phyloP scores from a whole-genome alignment of 345 rosid species.

The Eucalyptus dawsonii region DNA sequence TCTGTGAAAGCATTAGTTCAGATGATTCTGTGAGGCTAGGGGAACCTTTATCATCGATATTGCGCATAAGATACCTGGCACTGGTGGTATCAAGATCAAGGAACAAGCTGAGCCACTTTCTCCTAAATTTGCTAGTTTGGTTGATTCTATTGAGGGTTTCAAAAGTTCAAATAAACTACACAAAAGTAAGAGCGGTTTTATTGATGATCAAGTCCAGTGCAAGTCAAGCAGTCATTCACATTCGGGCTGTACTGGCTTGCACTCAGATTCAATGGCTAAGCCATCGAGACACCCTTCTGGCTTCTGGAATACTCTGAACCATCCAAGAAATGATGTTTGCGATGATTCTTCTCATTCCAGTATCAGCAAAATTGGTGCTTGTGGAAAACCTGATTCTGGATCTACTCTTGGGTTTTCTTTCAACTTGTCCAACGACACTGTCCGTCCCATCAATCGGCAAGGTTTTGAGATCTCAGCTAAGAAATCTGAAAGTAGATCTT shows the following conservation, averaged over 20 bases:
- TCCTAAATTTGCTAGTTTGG: conserved; percentile 72
- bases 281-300: conserved; percentile 18
- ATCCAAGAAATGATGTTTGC: conserved; percentile 1
- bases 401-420: conserved; percentile 34
- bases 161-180: conserved; percentile 9
- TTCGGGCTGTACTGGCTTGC: neutral
- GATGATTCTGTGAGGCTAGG: conserved; percentile 46
- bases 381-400: conserved; percentile 7
- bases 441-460: neutral
- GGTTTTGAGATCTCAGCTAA: neutral
- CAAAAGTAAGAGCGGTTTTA: conserved; percentile 9
- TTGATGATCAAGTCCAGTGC: neutral
- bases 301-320: conserved; percentile 49
- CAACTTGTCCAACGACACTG: conserved; percentile 8
- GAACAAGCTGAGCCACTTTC: conserved; percentile 36
- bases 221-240: conserved; percentile 7
- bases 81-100: conserved; percentile 14
- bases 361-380: conserved; percentile 5
- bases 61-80: conserved; percentile 14
- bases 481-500: neutral
- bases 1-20: conserved; percentile 53
- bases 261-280: conserved; percentile 7
- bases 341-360: conserved; percentile 8
- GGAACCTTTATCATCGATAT: conserved; percentile 13
- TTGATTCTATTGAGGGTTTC: conserved; percentile 39